Percentiles rank a stretch among this genome's conserved stretches.
phyloP scores from a whole-genome alignment of 352 stramenopile species.

The Pelagophyceae sp. region DNA sequence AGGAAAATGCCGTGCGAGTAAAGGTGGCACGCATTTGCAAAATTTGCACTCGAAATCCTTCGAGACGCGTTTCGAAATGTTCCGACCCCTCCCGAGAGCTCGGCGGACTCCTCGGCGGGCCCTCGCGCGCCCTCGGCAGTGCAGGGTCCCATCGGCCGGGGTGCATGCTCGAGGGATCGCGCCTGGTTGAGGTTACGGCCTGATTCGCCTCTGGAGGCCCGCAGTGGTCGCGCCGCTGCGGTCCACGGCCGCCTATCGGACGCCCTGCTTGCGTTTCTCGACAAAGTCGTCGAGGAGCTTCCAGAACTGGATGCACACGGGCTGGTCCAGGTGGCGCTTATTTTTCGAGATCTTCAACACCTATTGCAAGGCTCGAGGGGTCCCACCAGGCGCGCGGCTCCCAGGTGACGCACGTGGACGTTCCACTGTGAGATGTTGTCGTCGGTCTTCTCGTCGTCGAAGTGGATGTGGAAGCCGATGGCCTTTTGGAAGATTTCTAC shows the following conservation, averaged over 20 bases:
- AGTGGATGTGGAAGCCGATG: slow-evolving; percentile 36
- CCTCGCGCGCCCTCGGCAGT: no score
- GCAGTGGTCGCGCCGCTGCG: no score
- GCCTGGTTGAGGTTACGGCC: no score
- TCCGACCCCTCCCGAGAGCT: no score
- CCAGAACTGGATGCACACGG: slow-evolving; percentile 75
- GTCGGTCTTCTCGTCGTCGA: slow-evolving; percentile 29
- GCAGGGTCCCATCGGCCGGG: neutral
- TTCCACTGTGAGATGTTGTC: slow-evolving; percentile 33
- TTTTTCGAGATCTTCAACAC: slow-evolving; percentile 68
- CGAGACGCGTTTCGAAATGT: no score
- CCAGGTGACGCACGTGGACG: slow-evolving; percentile 31
- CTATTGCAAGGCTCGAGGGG: no score
- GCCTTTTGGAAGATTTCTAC: slow-evolving; percentile 68
- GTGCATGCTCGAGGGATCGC: neutral
- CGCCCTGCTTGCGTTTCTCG: slow-evolving; percentile 25
- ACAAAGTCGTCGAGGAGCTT: slow-evolving; percentile 53
- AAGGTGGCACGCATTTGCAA: no score
- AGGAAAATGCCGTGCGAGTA: no score
- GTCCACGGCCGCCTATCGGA: no score
- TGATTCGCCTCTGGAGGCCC: no score
- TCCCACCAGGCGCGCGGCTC: neutral
- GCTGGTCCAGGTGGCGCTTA: slow-evolving; percentile 77
- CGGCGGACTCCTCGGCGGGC: no score
- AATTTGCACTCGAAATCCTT: no score